Base-by-base conservation (phyloP, 2,329 filamentous ascomycete genomes). In the Fusarium sp. region DNA sequence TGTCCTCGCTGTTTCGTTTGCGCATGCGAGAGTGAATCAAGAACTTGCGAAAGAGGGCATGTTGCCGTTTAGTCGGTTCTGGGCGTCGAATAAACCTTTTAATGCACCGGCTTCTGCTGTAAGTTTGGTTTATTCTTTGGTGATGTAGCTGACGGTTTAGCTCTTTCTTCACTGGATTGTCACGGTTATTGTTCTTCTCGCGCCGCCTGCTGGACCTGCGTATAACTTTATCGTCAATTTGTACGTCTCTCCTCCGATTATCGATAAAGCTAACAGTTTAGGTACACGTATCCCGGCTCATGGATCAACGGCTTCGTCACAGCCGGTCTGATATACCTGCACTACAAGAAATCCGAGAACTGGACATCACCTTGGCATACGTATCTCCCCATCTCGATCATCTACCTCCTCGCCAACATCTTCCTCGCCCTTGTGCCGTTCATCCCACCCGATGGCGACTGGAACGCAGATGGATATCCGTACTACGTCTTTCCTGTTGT, bases 1-100 rank as follows among this genome's bases (percentile, higher is more conserved):
- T 55, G 87, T 91, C 1, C 80, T 91, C 12, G 87, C 87, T 23
- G 85, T 90, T 48, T 88, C 85, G 63, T 91, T 90, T 71, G 84
- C 87, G 0, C 87, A 90, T 57, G 81, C 88, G 0, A 83, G 89
- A 2, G 73, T 90, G 13, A 90, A 89, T 70, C 88, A 90, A 69
- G 91, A 93, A 77, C 82, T 93, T 46, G 91, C 88, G 2, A 92
- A 91, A 74, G 91, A 93, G 74, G 90, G 90, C 0, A 81, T 93
- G 8, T 75, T 93, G 17, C 91, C 91, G 0, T 91, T 86, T 59
- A 89, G 88, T 66, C 84, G 84, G 5, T 87, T 93, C 77, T 93
- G 89, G 88, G 91, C 91, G 0, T 92, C 89, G 6, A 91, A 90
- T 75, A 88, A 86, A 79, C 91, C 91, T 0, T 91, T 90, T 67